A percentile compares a stretch with the other conserved stretches of the same genome.
These are phyloP conservation scores for Elsinoe batatas DNA, from an alignment of 2,329 filamentous ascomycete genomes.

Conservation along the genomic window DNA sequence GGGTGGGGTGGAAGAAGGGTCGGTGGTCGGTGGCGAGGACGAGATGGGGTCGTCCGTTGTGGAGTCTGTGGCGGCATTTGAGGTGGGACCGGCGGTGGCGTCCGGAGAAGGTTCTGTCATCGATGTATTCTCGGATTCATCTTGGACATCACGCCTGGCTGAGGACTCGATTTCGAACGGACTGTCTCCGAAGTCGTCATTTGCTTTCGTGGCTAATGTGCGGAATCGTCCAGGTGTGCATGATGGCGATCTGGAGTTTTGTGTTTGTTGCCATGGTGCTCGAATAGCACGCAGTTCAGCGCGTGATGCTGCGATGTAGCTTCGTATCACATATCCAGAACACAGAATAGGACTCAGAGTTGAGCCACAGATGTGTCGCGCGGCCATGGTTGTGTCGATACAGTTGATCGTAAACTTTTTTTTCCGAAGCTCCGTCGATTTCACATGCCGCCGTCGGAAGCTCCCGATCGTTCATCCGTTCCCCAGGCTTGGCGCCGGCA, in stretches of 20 bases:
- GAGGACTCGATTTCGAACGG: background rate
- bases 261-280: background rate
- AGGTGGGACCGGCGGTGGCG: background rate
- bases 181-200: background rate
- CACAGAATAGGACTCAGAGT: background rate
- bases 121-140: background rate
- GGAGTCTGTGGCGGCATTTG: background rate
- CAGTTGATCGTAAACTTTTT: background rate
- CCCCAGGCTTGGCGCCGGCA: background rate
- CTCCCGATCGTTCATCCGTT: background rate
- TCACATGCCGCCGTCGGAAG: background rate
- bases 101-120: background rate
- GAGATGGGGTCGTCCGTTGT: background rate
- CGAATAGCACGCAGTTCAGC: background rate
- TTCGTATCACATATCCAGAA: slow-evolving; percentile 1
- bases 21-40: slow-evolving; percentile 11
- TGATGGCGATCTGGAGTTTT: background rate
- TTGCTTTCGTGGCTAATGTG: background rate
- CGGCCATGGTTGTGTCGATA: background rate
- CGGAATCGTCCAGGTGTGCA: background rate
- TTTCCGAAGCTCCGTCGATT: background rate
- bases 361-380: background rate
- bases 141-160: no score
- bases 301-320: background rate
- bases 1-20: slow-evolving; percentile 13